Evolutionary conservation across 2,329 filamentous ascomycete genomes (phyloP).

Genomic region (Aspergillus fischeri): DNA sequence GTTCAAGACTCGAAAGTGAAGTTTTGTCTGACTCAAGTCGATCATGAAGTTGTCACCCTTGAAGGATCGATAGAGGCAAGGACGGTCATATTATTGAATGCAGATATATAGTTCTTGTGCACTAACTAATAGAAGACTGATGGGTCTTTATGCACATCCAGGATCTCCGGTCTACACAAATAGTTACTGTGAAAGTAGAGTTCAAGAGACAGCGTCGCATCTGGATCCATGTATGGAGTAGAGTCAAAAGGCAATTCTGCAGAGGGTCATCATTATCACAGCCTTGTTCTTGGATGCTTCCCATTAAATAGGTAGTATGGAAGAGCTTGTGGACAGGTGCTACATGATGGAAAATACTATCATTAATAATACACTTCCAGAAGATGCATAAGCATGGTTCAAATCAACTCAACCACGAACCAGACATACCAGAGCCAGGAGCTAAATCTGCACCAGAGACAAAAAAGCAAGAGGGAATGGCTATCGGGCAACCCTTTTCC

Average conservation of each 20-base stretch:
- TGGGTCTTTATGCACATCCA: background rate
- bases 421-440: background rate
- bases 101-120: background rate
- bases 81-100: background rate
- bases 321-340: background rate
- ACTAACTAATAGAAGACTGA: background rate
- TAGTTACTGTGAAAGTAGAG: background rate
- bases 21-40: background rate
- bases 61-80: background rate
- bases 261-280: background rate
- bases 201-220: no score
- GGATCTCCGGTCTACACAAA: background rate
- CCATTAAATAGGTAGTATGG: background rate
- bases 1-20: background rate
- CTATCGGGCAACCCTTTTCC: background rate
- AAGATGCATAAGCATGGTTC: background rate
- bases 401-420: background rate
- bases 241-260: background rate
- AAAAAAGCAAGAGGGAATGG: background rate
- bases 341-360: background rate
- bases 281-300: no score
- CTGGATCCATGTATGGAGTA: background rate
- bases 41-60: background rate
- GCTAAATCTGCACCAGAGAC: background rate
- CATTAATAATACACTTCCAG: background rate